phyloP scores from a whole-genome alignment of 805 yeast species.

The Cyberlindnera lachancei region DNA sequence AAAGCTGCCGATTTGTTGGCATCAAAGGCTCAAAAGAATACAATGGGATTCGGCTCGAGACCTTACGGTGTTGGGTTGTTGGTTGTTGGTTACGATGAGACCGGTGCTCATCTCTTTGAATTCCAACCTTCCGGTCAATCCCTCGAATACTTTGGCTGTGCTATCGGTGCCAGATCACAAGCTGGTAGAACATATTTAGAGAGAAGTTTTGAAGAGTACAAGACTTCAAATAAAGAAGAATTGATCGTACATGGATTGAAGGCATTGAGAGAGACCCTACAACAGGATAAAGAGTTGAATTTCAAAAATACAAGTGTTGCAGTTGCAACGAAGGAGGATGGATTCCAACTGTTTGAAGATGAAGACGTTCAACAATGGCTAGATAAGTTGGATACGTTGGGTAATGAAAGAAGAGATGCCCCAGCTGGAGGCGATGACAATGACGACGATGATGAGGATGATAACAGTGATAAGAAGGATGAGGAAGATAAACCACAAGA shows the following conservation, averaged over 20 bases:
- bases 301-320: constrained; percentile 83
- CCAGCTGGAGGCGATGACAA: constrained; percentile 17
- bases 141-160: constrained; percentile 85
- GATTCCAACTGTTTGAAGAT: constrained; percentile 76
- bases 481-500: constrained; percentile 18
- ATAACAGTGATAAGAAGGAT: constrained; percentile 8
- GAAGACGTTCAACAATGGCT: constrained; percentile 79
- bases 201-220: constrained; percentile 67
- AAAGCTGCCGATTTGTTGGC: constrained; percentile 83
- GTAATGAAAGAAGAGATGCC: constrained; percentile 42
- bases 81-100: constrained; percentile 84
- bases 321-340: constrained; percentile 81
- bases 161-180: constrained; percentile 98
- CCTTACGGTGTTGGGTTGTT: constrained; percentile 97
- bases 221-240: constrained; percentile 54
- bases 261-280: constrained; percentile 87
- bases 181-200: constrained; percentile 96
- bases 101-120: constrained; percentile 91
- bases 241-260: constrained; percentile 80
- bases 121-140: constrained; percentile 95
- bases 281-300: constrained; percentile 89
- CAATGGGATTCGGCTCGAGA: constrained; percentile 92
- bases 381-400: constrained; percentile 59
- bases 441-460: constrained; percentile 16
- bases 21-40: constrained; percentile 94